These are phyloP conservation scores for Russula compacta DNA, from an alignment of 768 basidiomycete genomes.

Conservation along the genomic window DNA sequence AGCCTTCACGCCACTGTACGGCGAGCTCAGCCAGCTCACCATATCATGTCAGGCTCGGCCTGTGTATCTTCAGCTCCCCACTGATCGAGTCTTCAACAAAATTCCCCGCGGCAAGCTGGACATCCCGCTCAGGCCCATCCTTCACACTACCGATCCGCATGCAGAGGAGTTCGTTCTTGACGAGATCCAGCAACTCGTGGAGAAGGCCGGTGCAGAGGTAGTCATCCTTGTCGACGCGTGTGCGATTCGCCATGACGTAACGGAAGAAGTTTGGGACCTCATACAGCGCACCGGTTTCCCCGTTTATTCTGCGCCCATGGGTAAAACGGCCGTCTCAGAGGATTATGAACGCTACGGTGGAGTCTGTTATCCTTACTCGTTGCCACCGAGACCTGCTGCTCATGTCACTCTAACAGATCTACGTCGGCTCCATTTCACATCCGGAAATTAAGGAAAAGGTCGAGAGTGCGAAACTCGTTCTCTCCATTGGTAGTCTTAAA, in stretches of 20 bases:
- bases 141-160: conserved; percentile 44
- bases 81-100: conserved; percentile 63
- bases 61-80: conserved; percentile 81
- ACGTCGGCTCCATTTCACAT: conserved; percentile 61
- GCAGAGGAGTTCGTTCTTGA: conserved; percentile 64
- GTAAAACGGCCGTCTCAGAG: conserved; percentile 70
- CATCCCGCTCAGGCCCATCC: conserved; percentile 43
- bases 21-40: neutral
- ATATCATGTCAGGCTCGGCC: conserved; percentile 55
- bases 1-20: neutral
- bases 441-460: conserved; percentile 61
- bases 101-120: conserved; percentile 57
- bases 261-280: conserved; percentile 53
- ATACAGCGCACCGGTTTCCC: conserved; percentile 57
- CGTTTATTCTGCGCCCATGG: conserved; percentile 73
- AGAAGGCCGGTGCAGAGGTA: conserved; percentile 51
- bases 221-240: conserved; percentile 80
- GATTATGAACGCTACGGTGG: conserved; percentile 68
- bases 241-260: conserved; percentile 60
- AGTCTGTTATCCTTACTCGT: conserved; percentile 34
- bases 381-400: neutral
- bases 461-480: conserved; percentile 63
- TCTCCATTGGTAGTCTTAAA: conserved; percentile 63
- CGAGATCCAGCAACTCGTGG: conserved; percentile 57
- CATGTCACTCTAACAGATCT: conserved; percentile 41